Conservation (phyloP, 2,329 filamentous ascomycete genomes). For the Chrysoporthe austroafricana region DNA sequence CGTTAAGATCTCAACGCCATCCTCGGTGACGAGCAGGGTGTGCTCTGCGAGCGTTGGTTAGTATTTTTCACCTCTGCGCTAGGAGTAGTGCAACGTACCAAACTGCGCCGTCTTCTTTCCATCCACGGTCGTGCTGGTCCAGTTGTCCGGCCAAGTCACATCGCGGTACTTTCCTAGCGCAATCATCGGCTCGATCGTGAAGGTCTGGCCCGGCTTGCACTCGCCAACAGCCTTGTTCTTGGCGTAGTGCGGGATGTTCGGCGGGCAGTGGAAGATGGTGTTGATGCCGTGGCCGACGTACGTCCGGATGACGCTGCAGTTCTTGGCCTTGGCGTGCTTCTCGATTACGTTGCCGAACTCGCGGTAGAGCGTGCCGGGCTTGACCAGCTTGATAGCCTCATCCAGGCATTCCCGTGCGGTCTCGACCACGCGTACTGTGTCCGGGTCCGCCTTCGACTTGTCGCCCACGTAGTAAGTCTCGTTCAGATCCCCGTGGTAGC, state of each 20-base stretch:
- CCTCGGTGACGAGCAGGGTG: slow-evolving; percentile 81
- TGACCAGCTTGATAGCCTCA: slow-evolving; percentile 88
- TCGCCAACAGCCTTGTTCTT: slow-evolving; percentile 97
- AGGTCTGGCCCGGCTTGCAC: slow-evolving; percentile 96
- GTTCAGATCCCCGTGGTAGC: slow-evolving; percentile 95
- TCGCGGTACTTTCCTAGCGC: slow-evolving; percentile 88
- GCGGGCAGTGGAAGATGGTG: slow-evolving; percentile 87
- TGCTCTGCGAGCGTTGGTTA: slow-evolving; percentile 61
- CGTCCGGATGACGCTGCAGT: slow-evolving; percentile 90
- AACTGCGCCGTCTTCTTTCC: slow-evolving; percentile 93
- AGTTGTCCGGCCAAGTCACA: slow-evolving; percentile 97
- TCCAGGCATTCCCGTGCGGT: slow-evolving; percentile 86
- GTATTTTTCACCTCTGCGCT: neutral
- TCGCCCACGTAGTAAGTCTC: slow-evolving; percentile 98
- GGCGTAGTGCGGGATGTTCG: slow-evolving; percentile 94
- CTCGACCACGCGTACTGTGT: slow-evolving; percentile 89
- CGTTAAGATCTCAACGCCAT: slow-evolving; percentile 82
- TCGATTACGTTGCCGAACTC: slow-evolving; percentile 96
- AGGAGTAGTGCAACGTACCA: slow-evolving; percentile 55
- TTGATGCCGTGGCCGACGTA: slow-evolving; percentile 98
- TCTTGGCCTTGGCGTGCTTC: slow-evolving; percentile 83
- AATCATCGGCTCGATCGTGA: slow-evolving; percentile 99
- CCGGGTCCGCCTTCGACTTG: slow-evolving; percentile 79
- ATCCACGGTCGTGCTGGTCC: slow-evolving; percentile 93
- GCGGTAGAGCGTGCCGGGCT: slow-evolving; percentile 89